Evolutionary conservation across 2,329 filamentous ascomycete species (phyloP), one percentile per base, ranked within the genome.

Genomic region (Arthrobotrys entomopaga): DNA sequence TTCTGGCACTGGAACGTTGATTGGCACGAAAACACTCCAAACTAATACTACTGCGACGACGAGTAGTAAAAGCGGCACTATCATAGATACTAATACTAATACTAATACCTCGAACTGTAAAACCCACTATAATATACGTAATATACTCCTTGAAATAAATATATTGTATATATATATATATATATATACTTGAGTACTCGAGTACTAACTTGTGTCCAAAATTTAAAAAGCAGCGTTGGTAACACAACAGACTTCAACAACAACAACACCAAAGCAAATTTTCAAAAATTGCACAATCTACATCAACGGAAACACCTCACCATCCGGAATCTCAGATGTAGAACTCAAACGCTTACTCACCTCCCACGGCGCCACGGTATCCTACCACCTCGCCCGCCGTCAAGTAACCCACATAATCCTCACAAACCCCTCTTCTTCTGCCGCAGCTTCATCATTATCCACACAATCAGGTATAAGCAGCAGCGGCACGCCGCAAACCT

Each of bases 401-500:
- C 86, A 86, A 58, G 91, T 97, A 77, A 96, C 93, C 38, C 93
- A 97, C 81, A 90, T 97, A 75, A 90, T 97, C 66, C 82, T 97
- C 4, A 91, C 70, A 29, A 48, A 64, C 20, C 63, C 70, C 22
- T 59, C 69, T 24, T 57, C 70, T 22, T 59, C 29, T 6, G 29
- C 29, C 29, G 57, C 69, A n/a, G 19, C 56, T 10, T 57, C 65
- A 42, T 50, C 48, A 19, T 34, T n/a, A 5, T 16, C 16, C 2
- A 34, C 63, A 16, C 61, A 63, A 34, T 5, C n/a, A 16, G n/a
- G n/a, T n/a, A n/a, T n/a, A n/a, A n/a, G n/a, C n/a, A 34, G 46
- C 57, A 16, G 5, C 52, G 29, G 50, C 38, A 52, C 19, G 34
- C 42, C 56, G 1, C 56, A 38, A 65, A 70, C 73, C 52, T 77